Conservation (phyloP, 2,329 filamentous ascomycete genomes). For the Aureobasidium sp. region DNA sequence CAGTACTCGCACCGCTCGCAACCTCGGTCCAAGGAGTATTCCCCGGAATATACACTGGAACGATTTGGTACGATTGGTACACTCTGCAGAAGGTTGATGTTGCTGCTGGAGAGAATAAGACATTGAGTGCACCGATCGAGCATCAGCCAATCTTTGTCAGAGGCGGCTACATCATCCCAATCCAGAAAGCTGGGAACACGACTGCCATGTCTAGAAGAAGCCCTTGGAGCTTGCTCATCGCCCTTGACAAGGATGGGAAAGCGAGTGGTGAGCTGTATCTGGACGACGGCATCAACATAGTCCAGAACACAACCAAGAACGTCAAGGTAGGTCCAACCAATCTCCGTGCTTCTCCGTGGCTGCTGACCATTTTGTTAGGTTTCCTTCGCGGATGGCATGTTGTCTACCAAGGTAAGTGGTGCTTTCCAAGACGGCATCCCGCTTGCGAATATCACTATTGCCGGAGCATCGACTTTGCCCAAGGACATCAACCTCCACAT, state of each 20-base stretch:
- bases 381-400: constrained; percentile 4
- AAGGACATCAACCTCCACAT: background rate
- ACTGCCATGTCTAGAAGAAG: constrained; percentile 16
- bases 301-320: constrained; percentile 21
- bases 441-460: constrained; percentile 15
- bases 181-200: constrained; percentile 20
- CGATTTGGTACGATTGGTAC: constrained; percentile 24
- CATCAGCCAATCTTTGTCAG: constrained; percentile 19
- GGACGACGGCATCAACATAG: constrained; percentile 21
- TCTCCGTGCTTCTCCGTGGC: no score
- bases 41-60: constrained; percentile 19
- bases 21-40: constrained; percentile 21
- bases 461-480: background rate
- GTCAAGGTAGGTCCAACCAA: constrained; percentile 13
- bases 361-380: background rate
- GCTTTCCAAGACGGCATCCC: constrained; percentile 10
- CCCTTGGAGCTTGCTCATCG: constrained; percentile 21
- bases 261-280: constrained; percentile 20
- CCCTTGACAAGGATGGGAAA: constrained; percentile 18
- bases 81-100: constrained; percentile 17
- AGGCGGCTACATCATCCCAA: constrained; percentile 20
- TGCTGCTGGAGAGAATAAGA: constrained; percentile 20
- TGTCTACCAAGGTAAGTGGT: constrained; percentile 11
- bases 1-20: constrained; percentile 19
- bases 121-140: constrained; percentile 18